phyloP scores from a whole-genome alignment of 1,284 basidiomycete genomes.

The Fistulinella staudtii region DNA sequence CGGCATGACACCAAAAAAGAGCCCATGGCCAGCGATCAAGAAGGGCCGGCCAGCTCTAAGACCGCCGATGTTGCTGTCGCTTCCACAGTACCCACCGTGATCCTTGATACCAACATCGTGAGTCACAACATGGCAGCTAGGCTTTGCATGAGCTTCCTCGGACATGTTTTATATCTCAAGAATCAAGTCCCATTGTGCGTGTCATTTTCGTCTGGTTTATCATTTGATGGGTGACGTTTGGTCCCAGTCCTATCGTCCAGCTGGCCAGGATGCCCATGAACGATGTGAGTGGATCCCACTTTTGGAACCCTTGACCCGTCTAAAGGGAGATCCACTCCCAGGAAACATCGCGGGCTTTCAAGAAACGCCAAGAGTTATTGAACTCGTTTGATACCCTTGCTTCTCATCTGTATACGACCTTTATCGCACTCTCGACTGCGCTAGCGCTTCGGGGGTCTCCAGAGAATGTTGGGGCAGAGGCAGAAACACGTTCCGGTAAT shows the following conservation, averaged over 20 bases:
- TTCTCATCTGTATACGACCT: constrained; percentile 69
- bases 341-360: constrained; percentile 46
- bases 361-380: constrained; percentile 57
- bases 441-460: constrained; percentile 37
- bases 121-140: constrained; percentile 56
- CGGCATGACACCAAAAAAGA: background rate
- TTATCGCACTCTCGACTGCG: constrained; percentile 63
- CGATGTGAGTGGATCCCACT: constrained; percentile 18
- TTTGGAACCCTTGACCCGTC: background rate
- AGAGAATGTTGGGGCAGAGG: background rate
- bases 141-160: constrained; percentile 56
- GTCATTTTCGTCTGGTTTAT: background rate
- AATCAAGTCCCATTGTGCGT: constrained; percentile 73
- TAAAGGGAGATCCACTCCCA: background rate
- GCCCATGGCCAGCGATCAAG: background rate
- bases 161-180: constrained; percentile 69
- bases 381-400: constrained; percentile 64
- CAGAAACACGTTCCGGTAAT: background rate
- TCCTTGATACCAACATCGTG: constrained; percentile 48
- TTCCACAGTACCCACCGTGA: constrained; percentile 40
- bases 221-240: background rate
- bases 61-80: background rate
- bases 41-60: background rate
- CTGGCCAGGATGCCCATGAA: constrained; percentile 46
- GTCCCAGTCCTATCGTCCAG: constrained; percentile 57